Evolutionary conservation across 805 yeast genomes (phyloP), one percentile per base, ranked within the genome.

Genomic region (Ogataea nakhonphanomensis): DNA sequence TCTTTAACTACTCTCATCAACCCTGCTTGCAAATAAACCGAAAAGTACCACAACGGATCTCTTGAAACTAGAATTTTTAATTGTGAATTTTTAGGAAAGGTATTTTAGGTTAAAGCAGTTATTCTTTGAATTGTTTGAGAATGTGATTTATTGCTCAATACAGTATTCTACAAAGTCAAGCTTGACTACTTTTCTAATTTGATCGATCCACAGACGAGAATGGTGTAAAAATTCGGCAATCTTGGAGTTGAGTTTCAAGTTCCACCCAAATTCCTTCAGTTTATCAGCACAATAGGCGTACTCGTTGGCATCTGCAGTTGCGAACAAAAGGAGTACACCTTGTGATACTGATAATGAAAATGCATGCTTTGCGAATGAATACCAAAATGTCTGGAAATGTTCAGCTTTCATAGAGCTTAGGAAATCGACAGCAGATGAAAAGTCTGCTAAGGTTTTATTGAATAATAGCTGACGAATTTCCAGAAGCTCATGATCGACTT

Each of bases 381-480:
- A 48, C 52, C 52, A 48, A 27, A 48, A 48, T 5, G 50, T 48
- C 23, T 48, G 52, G 5, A 48, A 37, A 23, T 48, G 52, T 30
- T 48, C 52, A 8, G 52, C 48, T 14, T 35, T 28, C 52, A 48
- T 48, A 12, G 42, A 29, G 34, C 43, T 41, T n/a, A 48, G 27
- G 35, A 48, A 48, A 4, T 32, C 38, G 8, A 48, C 42, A 0
- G 46, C 37, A 4, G 48, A 29, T 5, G 29, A 32, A 22, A 48
- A 45, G 11, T 45, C 50, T 15, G 27, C 31, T n/a, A 27, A 45
- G 2, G 50, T 47, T 12, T 45, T 37, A 10, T 43, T 48, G 29
- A 42, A 37, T 1, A 48, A 25, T 5, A 43, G 20, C 23, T 39
- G 30, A 5, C 45, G 33, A 3, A 45, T 38, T 8, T 24, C 29